Conservation (phyloP, 805 yeast species). For the Priceomyces carsonii region DNA sequence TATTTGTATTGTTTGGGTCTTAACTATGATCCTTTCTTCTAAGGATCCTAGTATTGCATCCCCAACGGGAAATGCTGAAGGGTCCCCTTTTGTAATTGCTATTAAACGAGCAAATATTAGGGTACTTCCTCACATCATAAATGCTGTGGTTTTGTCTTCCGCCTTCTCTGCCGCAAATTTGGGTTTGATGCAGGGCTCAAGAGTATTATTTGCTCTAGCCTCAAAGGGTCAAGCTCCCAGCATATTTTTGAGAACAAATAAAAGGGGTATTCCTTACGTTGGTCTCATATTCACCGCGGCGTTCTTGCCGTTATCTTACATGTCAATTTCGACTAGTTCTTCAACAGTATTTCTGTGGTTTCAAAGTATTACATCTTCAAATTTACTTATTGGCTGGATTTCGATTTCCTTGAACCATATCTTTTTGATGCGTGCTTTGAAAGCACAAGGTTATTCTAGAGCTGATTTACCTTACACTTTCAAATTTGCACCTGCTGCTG, state of each 20-base stretch:
- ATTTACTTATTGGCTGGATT: conserved; percentile 31
- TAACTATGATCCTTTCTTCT: conserved; percentile 34
- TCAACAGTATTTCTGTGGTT: conserved; percentile 37
- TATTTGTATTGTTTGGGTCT: conserved; percentile 28
- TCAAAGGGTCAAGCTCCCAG: conserved; percentile 39
- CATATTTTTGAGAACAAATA: conserved; percentile 29
- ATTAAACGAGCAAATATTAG: conserved; percentile 31
- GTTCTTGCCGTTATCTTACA: conserved; percentile 39
- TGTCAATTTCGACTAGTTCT: conserved; percentile 24
- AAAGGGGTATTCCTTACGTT: conserved; percentile 32
- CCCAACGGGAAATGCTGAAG: conserved; percentile 27
- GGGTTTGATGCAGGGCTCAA: conserved; percentile 25
- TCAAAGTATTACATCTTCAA: conserved; percentile 30
- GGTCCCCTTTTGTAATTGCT: conserved; percentile 44
- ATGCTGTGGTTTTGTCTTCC: conserved; percentile 40
- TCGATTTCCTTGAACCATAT: conserved; percentile 32
- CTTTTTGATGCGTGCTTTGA: conserved; percentile 33
- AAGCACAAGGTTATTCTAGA: conserved; percentile 38
- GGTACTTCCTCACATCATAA: conserved; percentile 36
- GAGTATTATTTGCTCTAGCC: conserved; percentile 38
- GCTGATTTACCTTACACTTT: conserved; percentile 32
- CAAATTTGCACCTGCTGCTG: conserved; percentile 15
- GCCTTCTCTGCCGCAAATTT: conserved; percentile 41
- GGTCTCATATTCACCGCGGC: conserved; percentile 21
- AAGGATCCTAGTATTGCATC: conserved; percentile 25